phyloP scores from a whole-genome alignment of 139 green algal species.

The Pedinophyceae sp. region DNA sequence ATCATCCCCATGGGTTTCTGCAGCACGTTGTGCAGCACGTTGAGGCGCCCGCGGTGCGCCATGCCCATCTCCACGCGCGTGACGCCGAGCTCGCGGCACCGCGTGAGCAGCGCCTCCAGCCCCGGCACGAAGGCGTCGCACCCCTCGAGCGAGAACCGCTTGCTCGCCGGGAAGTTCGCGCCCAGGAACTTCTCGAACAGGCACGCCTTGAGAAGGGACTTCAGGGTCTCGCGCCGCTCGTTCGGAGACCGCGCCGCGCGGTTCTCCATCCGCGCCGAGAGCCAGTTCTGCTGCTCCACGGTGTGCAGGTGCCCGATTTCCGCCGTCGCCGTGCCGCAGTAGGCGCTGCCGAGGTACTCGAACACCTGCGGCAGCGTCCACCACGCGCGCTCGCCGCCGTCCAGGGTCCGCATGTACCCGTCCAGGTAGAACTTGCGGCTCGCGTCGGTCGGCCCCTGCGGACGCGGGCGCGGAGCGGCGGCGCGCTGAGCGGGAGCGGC shows the following conservation, averaged over 20 bases:
- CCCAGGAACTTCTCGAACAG: slow-evolving; percentile 38
- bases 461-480: not conserved
- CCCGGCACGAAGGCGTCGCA: slow-evolving; percentile 38
- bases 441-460: not conserved
- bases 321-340: slow-evolving; percentile 13
- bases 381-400: not conserved
- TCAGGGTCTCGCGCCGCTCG: slow-evolving; percentile 5
- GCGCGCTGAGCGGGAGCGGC: not conserved
- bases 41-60: slow-evolving; percentile 45
- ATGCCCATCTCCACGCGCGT: slow-evolving; percentile 29
- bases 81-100: slow-evolving; percentile 16
- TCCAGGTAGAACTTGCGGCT: not conserved
- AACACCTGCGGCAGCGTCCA: slow-evolving; percentile 20
- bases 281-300: slow-evolving; percentile 13
- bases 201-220: slow-evolving; percentile 14
- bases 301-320: not conserved
- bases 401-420: not conserved
- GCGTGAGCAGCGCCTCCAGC: slow-evolving; percentile 17
- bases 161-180: slow-evolving; percentile 34
- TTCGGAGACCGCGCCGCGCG: not conserved
- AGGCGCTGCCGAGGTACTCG: slow-evolving; percentile 15
- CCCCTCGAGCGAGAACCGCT: slow-evolving; percentile 51
- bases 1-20: slow-evolving; percentile 39
- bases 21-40: slow-evolving; percentile 46
- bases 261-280: slow-evolving; percentile 10